Evolutionary conservation across 2,329 filamentous ascomycete genomes (phyloP).

Genomic region (Cercospora citrullina): DNA sequence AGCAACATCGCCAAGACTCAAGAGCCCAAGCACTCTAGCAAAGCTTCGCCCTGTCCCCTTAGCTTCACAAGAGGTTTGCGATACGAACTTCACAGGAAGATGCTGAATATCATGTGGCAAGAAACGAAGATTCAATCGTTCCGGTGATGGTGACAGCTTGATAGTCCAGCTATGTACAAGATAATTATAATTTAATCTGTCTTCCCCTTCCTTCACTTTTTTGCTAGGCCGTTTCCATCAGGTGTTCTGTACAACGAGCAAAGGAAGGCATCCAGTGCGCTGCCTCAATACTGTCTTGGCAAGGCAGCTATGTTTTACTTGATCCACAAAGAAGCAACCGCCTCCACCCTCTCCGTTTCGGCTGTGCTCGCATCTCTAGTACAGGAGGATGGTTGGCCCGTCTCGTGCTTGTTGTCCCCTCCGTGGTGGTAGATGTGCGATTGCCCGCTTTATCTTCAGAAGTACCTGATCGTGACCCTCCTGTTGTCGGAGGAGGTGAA

Average conservation of each 20-base stretch:
- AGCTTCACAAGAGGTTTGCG: background rate
- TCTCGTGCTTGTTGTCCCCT: conserved; percentile 11
- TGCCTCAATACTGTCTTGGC: background rate
- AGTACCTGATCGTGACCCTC: conserved; percentile 11
- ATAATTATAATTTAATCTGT: background rate
- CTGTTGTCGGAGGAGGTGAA: background rate
- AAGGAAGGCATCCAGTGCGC: background rate
- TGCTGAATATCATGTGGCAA: background rate
- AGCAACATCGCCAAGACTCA: background rate
- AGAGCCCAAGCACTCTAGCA: background rate
- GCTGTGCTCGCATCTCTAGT: background rate
- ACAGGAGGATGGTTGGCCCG: background rate
- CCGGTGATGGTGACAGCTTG: background rate
- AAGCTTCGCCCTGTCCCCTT: background rate
- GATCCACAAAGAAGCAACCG: conserved; percentile 14
- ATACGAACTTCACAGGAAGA: background rate
- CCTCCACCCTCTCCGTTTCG: conserved; percentile 16
- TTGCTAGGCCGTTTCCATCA: background rate
- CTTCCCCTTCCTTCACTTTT: background rate
- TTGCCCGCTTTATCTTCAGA: conserved; percentile 15
- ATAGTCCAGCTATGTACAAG: background rate
- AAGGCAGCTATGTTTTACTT: background rate
- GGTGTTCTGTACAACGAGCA: background rate
- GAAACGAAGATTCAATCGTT: background rate
- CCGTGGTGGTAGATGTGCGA: conserved; percentile 14